Evolutionary conservation across 2,329 filamentous ascomycete genomes (phyloP).

Genomic region (Truncatella angustata): DNA sequence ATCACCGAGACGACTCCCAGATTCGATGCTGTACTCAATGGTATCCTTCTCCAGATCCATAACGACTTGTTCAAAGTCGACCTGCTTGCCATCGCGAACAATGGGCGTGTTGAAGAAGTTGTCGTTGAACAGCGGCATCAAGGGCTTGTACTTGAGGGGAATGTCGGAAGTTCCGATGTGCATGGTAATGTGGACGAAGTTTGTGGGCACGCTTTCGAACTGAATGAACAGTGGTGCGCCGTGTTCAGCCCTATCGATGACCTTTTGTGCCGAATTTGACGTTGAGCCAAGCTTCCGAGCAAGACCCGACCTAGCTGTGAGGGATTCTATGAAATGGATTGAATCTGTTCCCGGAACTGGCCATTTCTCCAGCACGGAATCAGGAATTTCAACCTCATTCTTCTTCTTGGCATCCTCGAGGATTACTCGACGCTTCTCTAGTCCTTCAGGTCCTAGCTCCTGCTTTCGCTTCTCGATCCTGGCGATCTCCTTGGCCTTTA

Average conservation of each 20-base stretch:
- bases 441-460: constrained; percentile 75
- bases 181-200: constrained; percentile 83
- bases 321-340: constrained; percentile 91
- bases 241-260: constrained; percentile 67
- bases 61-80: constrained; percentile 91
- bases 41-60: constrained; percentile 90
- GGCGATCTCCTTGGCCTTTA: constrained; percentile 78
- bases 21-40: constrained; percentile 74
- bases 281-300: constrained; percentile 69
- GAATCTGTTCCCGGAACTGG: constrained; percentile 81
- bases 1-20: constrained; percentile 68
- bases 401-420: constrained; percentile 82
- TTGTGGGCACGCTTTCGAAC: constrained; percentile 90
- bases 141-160: constrained; percentile 78
- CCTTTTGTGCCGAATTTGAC: constrained; percentile 68
- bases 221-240: constrained; percentile 85
- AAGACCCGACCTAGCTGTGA: constrained; percentile 77
- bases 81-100: constrained; percentile 66
- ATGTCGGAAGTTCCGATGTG: constrained; percentile 76
- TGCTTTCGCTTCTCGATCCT: constrained; percentile 77
- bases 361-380: constrained; percentile 77
- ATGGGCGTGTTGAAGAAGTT: constrained; percentile 96
- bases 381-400: constrained; percentile 85
- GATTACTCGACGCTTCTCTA: constrained; percentile 71
- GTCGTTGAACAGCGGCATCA: constrained; percentile 80